Evolutionary conservation across 768 basidiomycete species (phyloP).

Genomic region (Mycena sanguinolenta): DNA sequence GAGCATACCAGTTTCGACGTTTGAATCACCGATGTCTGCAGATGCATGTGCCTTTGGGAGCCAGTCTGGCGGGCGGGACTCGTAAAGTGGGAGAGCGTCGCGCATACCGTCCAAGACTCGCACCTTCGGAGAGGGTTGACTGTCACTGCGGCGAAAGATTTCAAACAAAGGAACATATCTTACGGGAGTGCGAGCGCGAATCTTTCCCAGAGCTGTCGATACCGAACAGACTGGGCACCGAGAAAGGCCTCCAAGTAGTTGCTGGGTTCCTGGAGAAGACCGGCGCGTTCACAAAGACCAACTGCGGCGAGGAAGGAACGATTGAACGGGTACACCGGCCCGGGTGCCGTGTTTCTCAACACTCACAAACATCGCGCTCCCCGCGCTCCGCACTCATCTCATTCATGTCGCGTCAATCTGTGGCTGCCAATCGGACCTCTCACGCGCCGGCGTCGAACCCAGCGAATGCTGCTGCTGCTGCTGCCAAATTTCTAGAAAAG

Average conservation of each 20-base stretch:
- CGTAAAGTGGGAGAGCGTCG: conserved; percentile 63
- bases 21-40: conserved; percentile 75
- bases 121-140: too few species aligned
- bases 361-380: too few species aligned
- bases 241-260: too few species aligned
- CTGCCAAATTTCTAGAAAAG: conserved; percentile 76
- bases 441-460: conserved; percentile 56
- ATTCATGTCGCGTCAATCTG: conserved; percentile 64
- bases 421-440: conserved; percentile 64
- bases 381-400: conserved; percentile 5
- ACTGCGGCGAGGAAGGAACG: too few species aligned
- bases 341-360: not conserved
- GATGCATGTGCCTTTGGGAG: conserved; percentile 74
- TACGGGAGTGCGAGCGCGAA: too few species aligned
- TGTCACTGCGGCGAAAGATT: too few species aligned
- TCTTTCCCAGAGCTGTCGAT: too few species aligned
- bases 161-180: too few species aligned
- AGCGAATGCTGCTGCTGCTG: conserved; percentile 60
- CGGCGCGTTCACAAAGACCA: too few species aligned
- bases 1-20: not conserved
- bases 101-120: too few species aligned
- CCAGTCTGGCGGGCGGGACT: conserved; percentile 80
- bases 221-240: too few species aligned
- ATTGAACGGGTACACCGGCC: conserved; percentile 28
- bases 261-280: too few species aligned